Evolutionary conservation across 176 grass and related monocot genomes (phyloP).

Genomic region (Musa troglodytarum): DNA sequence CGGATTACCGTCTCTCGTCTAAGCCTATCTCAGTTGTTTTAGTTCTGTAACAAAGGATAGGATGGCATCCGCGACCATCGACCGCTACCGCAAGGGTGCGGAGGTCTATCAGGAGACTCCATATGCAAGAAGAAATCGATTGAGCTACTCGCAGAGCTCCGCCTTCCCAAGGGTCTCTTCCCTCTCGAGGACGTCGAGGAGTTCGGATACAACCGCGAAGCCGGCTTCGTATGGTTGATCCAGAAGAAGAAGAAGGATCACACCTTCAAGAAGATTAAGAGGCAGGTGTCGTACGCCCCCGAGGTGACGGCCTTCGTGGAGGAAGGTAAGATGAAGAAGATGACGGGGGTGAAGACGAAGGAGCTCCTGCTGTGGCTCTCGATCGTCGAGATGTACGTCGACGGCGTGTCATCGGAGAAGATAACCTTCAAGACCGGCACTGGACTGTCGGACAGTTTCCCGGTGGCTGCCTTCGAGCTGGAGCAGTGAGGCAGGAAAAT

Average conservation of each 20-base stretch:
- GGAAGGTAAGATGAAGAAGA: too few relatives aligned
- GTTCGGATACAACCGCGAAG: too few relatives aligned
- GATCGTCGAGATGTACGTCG: slow-evolving; percentile 18
- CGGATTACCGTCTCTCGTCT: slow-evolving; percentile 17
- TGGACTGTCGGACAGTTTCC: not conserved
- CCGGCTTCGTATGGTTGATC: too few relatives aligned
- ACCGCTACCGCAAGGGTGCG: not conserved
- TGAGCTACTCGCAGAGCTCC: slow-evolving; percentile 13
- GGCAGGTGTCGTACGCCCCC: too few relatives aligned
- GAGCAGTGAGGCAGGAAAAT: too few relatives aligned
- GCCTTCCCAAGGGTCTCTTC: slow-evolving; percentile 7
- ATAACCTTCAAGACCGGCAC: slow-evolving; percentile 27
- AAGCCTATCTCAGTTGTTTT: slow-evolving; percentile 19
- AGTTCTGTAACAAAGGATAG: not conserved
- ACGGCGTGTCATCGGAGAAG: not conserved
- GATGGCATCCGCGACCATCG: slow-evolving; percentile 19
- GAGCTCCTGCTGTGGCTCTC: too few relatives aligned
- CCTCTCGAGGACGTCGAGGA: not conserved
- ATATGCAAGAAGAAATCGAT: slow-evolving; percentile 9
- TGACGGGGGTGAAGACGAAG: too few relatives aligned
- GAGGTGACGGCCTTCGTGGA: too few relatives aligned
- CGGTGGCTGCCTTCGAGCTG: not conserved
- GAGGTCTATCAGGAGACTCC: slow-evolving; percentile 10
- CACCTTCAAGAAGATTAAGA: too few relatives aligned
- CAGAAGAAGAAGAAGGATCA: not conserved